Conservation (phyloP, 2,329 filamentous ascomycete species). For the Apiospora hydei region DNA sequence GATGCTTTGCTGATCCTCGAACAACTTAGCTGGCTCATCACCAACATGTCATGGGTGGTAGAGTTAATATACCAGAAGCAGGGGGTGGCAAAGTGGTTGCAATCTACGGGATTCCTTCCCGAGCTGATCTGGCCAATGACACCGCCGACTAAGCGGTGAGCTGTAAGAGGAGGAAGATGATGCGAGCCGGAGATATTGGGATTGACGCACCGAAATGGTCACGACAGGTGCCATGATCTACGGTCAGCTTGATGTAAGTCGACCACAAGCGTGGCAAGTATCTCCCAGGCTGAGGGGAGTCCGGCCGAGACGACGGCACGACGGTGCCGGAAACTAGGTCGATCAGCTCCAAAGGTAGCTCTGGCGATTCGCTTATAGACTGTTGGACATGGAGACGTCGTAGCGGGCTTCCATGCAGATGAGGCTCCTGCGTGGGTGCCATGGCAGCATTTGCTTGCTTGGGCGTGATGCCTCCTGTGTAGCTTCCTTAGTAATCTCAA, state of each 20-base stretch:
- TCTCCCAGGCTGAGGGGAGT: slow-evolving; percentile 24
- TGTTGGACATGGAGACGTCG: slow-evolving; percentile 29
- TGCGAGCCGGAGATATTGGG: neutral
- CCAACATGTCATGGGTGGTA: neutral
- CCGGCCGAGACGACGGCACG: slow-evolving; percentile 33
- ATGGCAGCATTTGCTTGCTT: neutral
- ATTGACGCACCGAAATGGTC: slow-evolving; percentile 61
- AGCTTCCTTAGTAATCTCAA: neutral
- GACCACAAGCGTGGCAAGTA: slow-evolving; percentile 50
- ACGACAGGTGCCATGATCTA: slow-evolving; percentile 57
- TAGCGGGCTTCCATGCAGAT: slow-evolving; percentile 5
- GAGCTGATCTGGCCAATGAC: neutral
- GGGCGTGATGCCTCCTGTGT: neutral
- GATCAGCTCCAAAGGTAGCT: slow-evolving; percentile 35
- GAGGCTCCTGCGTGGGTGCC: slow-evolving; percentile 15
- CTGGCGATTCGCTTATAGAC: slow-evolving; percentile 18
- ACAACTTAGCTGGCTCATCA: neutral
- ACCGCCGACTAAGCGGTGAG: neutral
- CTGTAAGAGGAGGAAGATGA: slow-evolving; percentile 24
- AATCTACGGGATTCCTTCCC: neutral
- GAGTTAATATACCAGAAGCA: neutral
- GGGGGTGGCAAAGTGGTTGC: slow-evolving; percentile 3
- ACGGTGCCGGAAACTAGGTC: slow-evolving; percentile 32
- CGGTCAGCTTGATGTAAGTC: slow-evolving; percentile 55
- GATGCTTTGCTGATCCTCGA: neutral